These are phyloP conservation scores for Malus domestica DNA, from an alignment of 306 rosid genomes.

Conservation along the genomic window ASM211411v1 NC_041792.1:19470407-19470906, in stretches of 20 bases:
- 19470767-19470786: constrained; percentile 60
- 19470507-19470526: too few relatives aligned
- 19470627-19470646: neutral
- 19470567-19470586: too few relatives aligned
- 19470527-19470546: too few relatives aligned
- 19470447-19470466: too few relatives aligned
- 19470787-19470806: constrained; percentile 78
- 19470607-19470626: too few relatives aligned
- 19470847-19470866: neutral
- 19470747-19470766: constrained; percentile 68
- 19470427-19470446: too few relatives aligned
- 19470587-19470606: too few relatives aligned
- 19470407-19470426: too few relatives aligned
- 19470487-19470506: too few relatives aligned
- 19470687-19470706: constrained; percentile 71
- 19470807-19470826: neutral
- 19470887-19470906: neutral
- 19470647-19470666: constrained; percentile 1
- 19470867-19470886: neutral
- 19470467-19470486: too few relatives aligned
- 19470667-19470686: constrained; percentile 57
- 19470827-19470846: neutral
- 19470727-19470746: constrained; percentile 91
- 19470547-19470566: too few relatives aligned
- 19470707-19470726: constrained; percentile 94